Conservation (phyloP, 1,139 yeast species). For the Magnusiomyces fungicola region DNA sequence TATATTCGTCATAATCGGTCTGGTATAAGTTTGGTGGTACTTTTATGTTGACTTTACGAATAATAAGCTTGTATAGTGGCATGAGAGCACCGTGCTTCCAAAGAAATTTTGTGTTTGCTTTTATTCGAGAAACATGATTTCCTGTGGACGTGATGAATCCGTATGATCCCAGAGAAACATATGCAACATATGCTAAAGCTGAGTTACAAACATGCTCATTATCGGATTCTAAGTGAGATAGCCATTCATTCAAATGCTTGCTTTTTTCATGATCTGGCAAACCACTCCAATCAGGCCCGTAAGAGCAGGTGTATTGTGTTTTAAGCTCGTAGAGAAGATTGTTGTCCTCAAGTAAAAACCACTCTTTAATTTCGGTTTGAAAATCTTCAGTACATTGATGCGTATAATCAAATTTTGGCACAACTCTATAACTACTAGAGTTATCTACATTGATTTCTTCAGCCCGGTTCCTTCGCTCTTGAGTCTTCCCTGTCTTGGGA, state of each 20-base stretch:
- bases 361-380: slow-evolving; percentile 30
- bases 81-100: slow-evolving; percentile 21
- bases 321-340: slow-evolving; percentile 24
- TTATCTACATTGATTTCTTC: slow-evolving; percentile 14
- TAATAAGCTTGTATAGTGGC: slow-evolving; percentile 20
- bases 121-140: slow-evolving; percentile 37
- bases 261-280: slow-evolving; percentile 8
- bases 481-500: slow-evolving; percentile 12
- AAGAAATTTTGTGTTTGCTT: slow-evolving; percentile 25
- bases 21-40: slow-evolving; percentile 18
- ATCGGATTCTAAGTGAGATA: slow-evolving; percentile 6
- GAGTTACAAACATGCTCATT: slow-evolving; percentile 3
- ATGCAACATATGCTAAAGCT: slow-evolving; percentile 26
- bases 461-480: slow-evolving; percentile 21
- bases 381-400: slow-evolving; percentile 25
- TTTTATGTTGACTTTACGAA: slow-evolving; percentile 16
- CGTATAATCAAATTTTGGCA: slow-evolving; percentile 26
- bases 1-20: slow-evolving; percentile 8
- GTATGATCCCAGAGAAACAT: slow-evolving; percentile 41
- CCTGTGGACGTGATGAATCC: slow-evolving; percentile 28
- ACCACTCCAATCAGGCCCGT: slow-evolving; percentile 15
- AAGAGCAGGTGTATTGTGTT: slow-evolving; percentile 6
- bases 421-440: not conserved
- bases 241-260: slow-evolving; percentile 13
- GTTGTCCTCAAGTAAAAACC: slow-evolving; percentile 30